These are phyloP conservation scores for Wickerhamomyces hampshirensis DNA, from an alignment of 805 yeast genomes.

Conservation along the genomic window DNA sequence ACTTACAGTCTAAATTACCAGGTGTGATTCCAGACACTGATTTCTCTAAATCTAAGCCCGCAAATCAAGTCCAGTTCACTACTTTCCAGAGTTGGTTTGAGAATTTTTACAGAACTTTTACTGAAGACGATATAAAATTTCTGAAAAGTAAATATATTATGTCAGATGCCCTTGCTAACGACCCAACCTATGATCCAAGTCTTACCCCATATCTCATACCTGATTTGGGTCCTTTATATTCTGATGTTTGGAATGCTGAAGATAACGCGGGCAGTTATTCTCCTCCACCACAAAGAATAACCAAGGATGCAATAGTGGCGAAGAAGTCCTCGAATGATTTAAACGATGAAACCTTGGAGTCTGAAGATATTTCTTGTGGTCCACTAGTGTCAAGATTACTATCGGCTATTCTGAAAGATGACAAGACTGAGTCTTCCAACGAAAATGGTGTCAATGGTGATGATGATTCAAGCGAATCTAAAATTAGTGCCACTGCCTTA, in stretches of 20 bases:
- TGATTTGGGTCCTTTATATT: constrained; percentile 75
- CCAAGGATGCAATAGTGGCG: constrained; percentile 41
- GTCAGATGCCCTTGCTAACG: constrained; percentile 39
- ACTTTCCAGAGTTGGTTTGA: constrained; percentile 86
- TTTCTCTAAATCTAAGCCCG: constrained; percentile 75
- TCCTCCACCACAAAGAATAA: constrained; percentile 42
- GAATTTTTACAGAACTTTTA: constrained; percentile 70
- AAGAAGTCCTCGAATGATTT: constrained; percentile 55
- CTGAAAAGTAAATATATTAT: constrained; percentile 57
- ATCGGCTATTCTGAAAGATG: constrained; percentile 66
- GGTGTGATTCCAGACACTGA: constrained; percentile 87
- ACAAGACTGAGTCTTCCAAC: constrained; percentile 11
- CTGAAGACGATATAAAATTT: constrained; percentile 78
- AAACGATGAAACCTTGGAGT: constrained; percentile 58
- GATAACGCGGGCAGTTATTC: constrained; percentile 51
- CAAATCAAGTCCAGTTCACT: constrained; percentile 87
- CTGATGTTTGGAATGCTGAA: constrained; percentile 83
- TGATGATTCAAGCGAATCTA: constrained; percentile 25
- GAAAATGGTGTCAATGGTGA: constrained; percentile 23
- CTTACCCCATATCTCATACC: constrained; percentile 78
- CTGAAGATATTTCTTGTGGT: constrained; percentile 80
- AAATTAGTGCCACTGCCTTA: constrained; percentile 23
- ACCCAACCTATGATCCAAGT: constrained; percentile 55
- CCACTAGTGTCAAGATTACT: constrained; percentile 82
- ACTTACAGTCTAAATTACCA: constrained; percentile 70